Evolutionary conservation across 495 filamentous ascomycete genomes (phyloP).

Genomic region (Trichoderma gamsii): DNA sequence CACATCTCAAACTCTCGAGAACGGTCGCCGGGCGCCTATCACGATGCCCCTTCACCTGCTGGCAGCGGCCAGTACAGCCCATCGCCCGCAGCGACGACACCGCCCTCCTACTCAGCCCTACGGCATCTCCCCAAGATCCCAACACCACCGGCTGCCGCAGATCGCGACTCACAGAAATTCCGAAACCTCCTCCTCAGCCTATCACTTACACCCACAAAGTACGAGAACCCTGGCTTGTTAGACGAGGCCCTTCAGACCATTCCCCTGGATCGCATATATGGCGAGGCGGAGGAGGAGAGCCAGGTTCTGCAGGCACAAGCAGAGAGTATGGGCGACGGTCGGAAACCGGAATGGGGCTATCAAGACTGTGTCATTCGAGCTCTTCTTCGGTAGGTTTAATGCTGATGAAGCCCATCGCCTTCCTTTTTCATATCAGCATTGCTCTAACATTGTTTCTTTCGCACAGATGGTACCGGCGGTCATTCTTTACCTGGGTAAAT

Average conservation of each 20-base stretch:
- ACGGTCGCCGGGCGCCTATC: slow-evolving; percentile 38
- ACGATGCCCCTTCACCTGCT: slow-evolving; percentile 34
- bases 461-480: slow-evolving; percentile 85
- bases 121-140: slow-evolving; percentile 77
- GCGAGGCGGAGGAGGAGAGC: slow-evolving; percentile 87
- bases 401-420: not conserved
- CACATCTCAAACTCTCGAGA: slow-evolving; percentile 44
- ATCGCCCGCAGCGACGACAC: slow-evolving; percentile 39
- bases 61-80: slow-evolving; percentile 21
- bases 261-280: slow-evolving; percentile 86
- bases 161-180: slow-evolving; percentile 71
- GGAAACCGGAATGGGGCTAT: slow-evolving; percentile 90
- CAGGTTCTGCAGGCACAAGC: slow-evolving; percentile 83
- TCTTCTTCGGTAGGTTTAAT: slow-evolving; percentile 60
- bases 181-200: slow-evolving; percentile 74
- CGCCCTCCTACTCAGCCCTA: slow-evolving; percentile 59
- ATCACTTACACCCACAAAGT: slow-evolving; percentile 79
- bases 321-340: slow-evolving; percentile 67
- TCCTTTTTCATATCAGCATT: not conserved
- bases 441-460: slow-evolving; percentile 23
- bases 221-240: slow-evolving; percentile 92
- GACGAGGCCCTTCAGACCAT: slow-evolving; percentile 86
- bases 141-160: slow-evolving; percentile 59
- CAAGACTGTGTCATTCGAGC: slow-evolving; percentile 95
- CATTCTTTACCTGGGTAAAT: slow-evolving; percentile 95